A percentile compares a stretch with the other conserved stretches of the same genome.
Conservation (phyloP, 257 asterid species). For the Nicotiana tomentosiformis region DNA sequence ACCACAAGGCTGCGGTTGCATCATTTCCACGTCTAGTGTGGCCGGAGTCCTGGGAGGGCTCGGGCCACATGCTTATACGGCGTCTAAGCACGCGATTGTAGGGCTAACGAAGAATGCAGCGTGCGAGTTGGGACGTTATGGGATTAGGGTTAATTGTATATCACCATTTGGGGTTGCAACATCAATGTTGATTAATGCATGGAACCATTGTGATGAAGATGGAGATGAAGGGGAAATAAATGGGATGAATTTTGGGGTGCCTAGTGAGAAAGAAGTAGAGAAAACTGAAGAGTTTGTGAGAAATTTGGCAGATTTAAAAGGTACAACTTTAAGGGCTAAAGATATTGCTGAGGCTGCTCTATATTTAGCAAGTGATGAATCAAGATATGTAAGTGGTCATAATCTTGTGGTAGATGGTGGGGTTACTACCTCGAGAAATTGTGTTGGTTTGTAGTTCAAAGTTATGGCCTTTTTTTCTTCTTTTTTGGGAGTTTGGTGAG, state of each 20-base stretch:
- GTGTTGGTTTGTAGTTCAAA: slow-evolving; percentile 34
- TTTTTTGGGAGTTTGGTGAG: not conserved
- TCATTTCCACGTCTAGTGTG: slow-evolving; percentile 71
- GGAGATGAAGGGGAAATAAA: slow-evolving; percentile 12
- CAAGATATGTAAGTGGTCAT: slow-evolving; percentile 59
- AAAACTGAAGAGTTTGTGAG: slow-evolving; percentile 67
- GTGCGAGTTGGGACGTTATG: slow-evolving; percentile 66
- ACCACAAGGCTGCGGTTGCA: slow-evolving; percentile 38
- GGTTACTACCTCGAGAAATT: slow-evolving; percentile 45
- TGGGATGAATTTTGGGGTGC: not conserved
- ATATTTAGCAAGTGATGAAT: slow-evolving; percentile 51
- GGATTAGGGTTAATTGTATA: slow-evolving; percentile 73
- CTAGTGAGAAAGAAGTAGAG: slow-evolving; percentile 41
- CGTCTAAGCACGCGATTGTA: slow-evolving; percentile 77
- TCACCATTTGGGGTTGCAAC: slow-evolving; percentile 97
- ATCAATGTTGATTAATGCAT: slow-evolving; percentile 66
- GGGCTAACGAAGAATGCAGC: slow-evolving; percentile 74
- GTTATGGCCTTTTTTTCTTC: not conserved
- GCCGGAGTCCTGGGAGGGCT: slow-evolving; percentile 70
- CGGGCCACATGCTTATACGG: slow-evolving; percentile 83
- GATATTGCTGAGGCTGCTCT: slow-evolving; percentile 62
- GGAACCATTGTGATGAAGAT: slow-evolving; percentile 28
- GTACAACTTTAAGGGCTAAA: slow-evolving; percentile 33
- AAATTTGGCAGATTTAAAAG: slow-evolving; percentile 36
- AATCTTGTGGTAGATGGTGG: slow-evolving; percentile 68